These are phyloP conservation scores for Gomphus bonarii DNA, from an alignment of 1,284 basidiomycete genomes.

Conservation along the genomic window DNA sequence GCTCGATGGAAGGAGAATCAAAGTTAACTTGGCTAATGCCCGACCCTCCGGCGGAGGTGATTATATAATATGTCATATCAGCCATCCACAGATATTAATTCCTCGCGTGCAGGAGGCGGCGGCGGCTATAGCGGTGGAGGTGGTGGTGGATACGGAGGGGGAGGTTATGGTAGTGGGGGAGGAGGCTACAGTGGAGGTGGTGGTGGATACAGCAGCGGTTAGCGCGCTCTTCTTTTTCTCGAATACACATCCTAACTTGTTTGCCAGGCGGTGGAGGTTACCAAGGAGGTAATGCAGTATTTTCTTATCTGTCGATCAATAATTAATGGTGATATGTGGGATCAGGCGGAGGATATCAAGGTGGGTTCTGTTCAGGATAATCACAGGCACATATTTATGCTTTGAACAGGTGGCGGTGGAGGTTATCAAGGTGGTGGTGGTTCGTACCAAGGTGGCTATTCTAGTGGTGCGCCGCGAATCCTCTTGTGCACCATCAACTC, in stretches of 20 bases:
- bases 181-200: slow-evolving; percentile 3
- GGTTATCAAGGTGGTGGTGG: slow-evolving; percentile 2
- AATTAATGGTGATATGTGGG: not conserved
- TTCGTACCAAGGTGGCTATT: not conserved
- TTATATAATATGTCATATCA: not conserved
- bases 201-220: slow-evolving; percentile 2
- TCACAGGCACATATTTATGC: too few relatives aligned
- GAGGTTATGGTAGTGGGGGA: not conserved
- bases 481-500: not conserved
- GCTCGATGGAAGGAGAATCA: slow-evolving; percentile 87
- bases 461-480: not conserved
- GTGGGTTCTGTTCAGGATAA: too few relatives aligned
- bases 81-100: not conserved
- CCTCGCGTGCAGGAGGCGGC: not conserved
- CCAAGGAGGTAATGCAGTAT: not conserved
- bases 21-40: slow-evolving; percentile 92
- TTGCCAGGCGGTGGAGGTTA: slow-evolving; percentile 1
- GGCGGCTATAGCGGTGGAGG: slow-evolving; percentile 2
- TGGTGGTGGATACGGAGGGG: not conserved
- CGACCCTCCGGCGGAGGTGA: slow-evolving; percentile 49
- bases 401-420: too few relatives aligned
- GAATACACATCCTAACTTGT: not conserved
- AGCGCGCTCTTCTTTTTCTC: not conserved
- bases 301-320: not conserved
- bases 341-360: slow-evolving; percentile 1